Evolutionary conservation across 176 grass and related monocot genomes (phyloP).

Genomic region (Metroxylon sagu): DNA sequence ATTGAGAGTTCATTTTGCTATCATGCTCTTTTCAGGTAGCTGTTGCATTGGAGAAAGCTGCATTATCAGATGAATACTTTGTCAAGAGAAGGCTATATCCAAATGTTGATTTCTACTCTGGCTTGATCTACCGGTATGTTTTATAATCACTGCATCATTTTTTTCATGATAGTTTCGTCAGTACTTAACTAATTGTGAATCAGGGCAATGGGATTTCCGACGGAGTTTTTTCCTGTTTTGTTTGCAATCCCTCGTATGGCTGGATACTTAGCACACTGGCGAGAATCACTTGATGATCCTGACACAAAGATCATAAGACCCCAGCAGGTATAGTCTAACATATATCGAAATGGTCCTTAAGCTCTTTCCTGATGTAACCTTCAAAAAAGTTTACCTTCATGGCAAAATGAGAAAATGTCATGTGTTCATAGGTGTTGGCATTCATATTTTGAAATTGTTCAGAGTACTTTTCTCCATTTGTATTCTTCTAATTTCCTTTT

Average conservation of each 20-base stretch:
- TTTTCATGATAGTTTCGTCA: background rate
- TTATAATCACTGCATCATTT: background rate
- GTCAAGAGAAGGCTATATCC: slow-evolving; percentile 96
- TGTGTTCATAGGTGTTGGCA: too few species aligned
- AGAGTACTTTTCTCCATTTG: too few species aligned
- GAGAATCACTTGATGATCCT: slow-evolving; percentile 88
- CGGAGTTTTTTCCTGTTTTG: slow-evolving; percentile 88
- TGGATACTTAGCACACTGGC: slow-evolving; percentile 93
- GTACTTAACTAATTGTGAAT: slow-evolving; percentile 18
- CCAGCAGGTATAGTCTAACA: slow-evolving; percentile 55
- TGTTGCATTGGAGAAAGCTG: slow-evolving; percentile 92
- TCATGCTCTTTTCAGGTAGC: slow-evolving; percentile 26
- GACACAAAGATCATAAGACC: slow-evolving; percentile 99
- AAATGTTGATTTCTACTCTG: slow-evolving; percentile 98
- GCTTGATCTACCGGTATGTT: slow-evolving; percentile 85
- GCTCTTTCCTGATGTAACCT: too few species aligned
- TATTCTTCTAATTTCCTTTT: too few species aligned
- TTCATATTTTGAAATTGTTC: too few species aligned
- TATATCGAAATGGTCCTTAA: background rate
- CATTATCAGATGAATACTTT: slow-evolving; percentile 90
- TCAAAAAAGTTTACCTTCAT: too few species aligned
- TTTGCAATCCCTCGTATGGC: slow-evolving; percentile 96
- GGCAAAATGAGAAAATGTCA: too few species aligned
- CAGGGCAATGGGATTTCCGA: slow-evolving; percentile 96
- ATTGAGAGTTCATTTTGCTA: too few species aligned